Conservation (phyloP, 2,329 filamentous ascomycete species). For the Bipolaris bicolor region DNA sequence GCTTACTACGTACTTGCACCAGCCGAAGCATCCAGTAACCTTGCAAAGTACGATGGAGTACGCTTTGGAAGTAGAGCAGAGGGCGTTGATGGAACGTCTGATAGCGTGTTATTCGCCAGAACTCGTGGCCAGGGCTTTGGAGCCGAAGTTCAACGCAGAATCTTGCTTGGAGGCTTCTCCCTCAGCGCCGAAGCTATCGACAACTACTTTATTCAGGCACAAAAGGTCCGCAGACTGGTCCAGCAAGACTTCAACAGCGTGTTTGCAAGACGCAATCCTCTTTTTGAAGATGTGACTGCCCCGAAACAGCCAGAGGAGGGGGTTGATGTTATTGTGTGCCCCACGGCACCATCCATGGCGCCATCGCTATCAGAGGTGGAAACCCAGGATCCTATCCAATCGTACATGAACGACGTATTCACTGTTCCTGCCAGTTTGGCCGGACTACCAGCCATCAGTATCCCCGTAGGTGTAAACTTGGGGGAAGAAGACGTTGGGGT, state of each 20-base stretch:
- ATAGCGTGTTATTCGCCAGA: constrained; percentile 67
- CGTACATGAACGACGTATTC: constrained; percentile 92
- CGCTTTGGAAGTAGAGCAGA: constrained; percentile 73
- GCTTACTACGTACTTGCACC: constrained; percentile 96
- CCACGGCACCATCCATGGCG: constrained; percentile 80
- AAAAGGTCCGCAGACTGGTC: constrained; percentile 82
- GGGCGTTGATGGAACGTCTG: constrained; percentile 62
- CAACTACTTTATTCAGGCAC: constrained; percentile 96
- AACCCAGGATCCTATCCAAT: constrained; percentile 66
- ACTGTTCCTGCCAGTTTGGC: constrained; percentile 94
- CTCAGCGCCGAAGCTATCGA: constrained; percentile 89
- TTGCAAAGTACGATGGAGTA: constrained; percentile 97
- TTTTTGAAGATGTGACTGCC: constrained; percentile 53
- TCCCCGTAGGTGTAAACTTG: constrained; percentile 65
- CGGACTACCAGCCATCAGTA: constrained; percentile 84
- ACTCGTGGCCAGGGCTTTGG: constrained; percentile 80
- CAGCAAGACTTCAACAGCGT: constrained; percentile 84
- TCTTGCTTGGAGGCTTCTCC: constrained; percentile 87
- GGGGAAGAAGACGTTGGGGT: constrained; percentile 31
- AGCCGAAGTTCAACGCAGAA: constrained; percentile 81
- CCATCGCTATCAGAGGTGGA: constrained; percentile 67
- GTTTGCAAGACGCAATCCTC: constrained; percentile 73
- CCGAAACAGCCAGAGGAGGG: constrained; percentile 56
- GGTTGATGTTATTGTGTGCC: constrained; percentile 86
- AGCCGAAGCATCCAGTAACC: constrained; percentile 92